phyloP scores from a whole-genome alignment of 1,284 basidiomycete genomes.

The Porphyrellus sp. region DNA sequence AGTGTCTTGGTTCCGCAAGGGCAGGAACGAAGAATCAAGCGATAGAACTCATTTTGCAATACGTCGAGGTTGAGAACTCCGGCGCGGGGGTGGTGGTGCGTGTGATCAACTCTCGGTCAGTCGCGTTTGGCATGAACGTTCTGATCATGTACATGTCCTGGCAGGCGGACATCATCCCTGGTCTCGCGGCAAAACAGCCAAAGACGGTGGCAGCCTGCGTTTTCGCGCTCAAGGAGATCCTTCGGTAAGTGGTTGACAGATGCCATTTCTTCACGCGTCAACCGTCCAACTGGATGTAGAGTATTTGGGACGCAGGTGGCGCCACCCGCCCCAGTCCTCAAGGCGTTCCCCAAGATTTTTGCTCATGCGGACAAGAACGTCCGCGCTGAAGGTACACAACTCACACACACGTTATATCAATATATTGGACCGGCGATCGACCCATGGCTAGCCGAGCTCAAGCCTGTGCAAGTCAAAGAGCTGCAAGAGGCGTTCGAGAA shows the following conservation, averaged over 20 bases:
- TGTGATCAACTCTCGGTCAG: slow-evolving; percentile 33
- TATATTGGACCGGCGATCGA: slow-evolving; percentile 88
- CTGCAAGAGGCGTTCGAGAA: slow-evolving; percentile 87
- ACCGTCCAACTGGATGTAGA: slow-evolving; percentile 40
- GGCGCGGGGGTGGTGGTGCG: slow-evolving; percentile 87
- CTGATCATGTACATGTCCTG: slow-evolving; percentile 31
- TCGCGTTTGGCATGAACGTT: slow-evolving; percentile 12
- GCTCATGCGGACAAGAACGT: slow-evolving; percentile 95
- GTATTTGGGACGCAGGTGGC: slow-evolving; percentile 80
- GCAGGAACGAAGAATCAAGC: slow-evolving; percentile 92
- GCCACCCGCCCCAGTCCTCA: slow-evolving; percentile 78
- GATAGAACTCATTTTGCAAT: slow-evolving; percentile 83
- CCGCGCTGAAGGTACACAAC: slow-evolving; percentile 83
- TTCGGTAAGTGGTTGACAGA: slow-evolving; percentile 38
- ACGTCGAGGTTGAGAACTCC: slow-evolving; percentile 91
- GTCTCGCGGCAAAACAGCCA: slow-evolving; percentile 90
- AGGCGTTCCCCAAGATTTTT: slow-evolving; percentile 90
- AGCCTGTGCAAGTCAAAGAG: slow-evolving; percentile 98
- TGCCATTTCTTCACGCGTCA: background rate
- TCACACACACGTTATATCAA: slow-evolving; percentile 80
- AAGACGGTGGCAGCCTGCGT: slow-evolving; percentile 88
- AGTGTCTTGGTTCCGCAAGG: slow-evolving; percentile 89
- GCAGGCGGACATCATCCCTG: slow-evolving; percentile 81
- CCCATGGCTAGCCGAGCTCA: slow-evolving; percentile 86
- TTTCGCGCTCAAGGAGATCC: slow-evolving; percentile 75